phyloP scores from a whole-genome alignment of 1,284 basidiomycete species.

The Marasmius oreades region DNA sequence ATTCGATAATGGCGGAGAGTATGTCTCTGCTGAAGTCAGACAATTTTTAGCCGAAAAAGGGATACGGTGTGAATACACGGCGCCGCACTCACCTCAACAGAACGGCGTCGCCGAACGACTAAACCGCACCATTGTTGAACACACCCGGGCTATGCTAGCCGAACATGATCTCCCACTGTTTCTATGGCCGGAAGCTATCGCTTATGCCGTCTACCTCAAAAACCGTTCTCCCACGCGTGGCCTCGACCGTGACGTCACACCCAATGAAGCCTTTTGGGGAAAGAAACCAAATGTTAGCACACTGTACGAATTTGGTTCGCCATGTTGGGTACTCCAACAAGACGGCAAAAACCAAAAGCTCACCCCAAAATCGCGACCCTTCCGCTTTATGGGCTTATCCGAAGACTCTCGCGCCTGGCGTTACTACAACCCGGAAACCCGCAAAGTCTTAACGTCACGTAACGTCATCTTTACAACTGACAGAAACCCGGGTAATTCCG shows the following conservation, averaged over 20 bases:
- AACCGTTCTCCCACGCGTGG: not conserved
- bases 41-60: not conserved
- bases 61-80: not conserved
- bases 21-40: not conserved
- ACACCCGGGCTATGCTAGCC: conserved; percentile 19
- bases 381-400: conserved; percentile 20
- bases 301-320: conserved; percentile 14
- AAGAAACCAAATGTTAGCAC: conserved; percentile 20
- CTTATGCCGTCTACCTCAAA: conserved; percentile 8
- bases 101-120: conserved; percentile 20
- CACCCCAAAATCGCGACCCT: conserved; percentile 17
- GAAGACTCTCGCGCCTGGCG: conserved; percentile 17
- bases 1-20: conserved; percentile 3
- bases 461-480: conserved; percentile 14
- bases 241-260: conserved; percentile 16
- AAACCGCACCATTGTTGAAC: conserved; percentile 19
- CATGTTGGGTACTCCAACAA: conserved; percentile 11
- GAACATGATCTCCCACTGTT: conserved; percentile 14
- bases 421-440: conserved; percentile 16
- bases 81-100: conserved; percentile 15
- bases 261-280: conserved; percentile 20
- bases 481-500: not conserved
- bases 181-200: conserved; percentile 16
- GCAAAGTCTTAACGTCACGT: conserved; percentile 18
- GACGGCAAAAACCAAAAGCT: conserved; percentile 9